Evolutionary conservation across 2,329 filamentous ascomycete species (phyloP).

Genomic region (Neofusicoccum sp.): DNA sequence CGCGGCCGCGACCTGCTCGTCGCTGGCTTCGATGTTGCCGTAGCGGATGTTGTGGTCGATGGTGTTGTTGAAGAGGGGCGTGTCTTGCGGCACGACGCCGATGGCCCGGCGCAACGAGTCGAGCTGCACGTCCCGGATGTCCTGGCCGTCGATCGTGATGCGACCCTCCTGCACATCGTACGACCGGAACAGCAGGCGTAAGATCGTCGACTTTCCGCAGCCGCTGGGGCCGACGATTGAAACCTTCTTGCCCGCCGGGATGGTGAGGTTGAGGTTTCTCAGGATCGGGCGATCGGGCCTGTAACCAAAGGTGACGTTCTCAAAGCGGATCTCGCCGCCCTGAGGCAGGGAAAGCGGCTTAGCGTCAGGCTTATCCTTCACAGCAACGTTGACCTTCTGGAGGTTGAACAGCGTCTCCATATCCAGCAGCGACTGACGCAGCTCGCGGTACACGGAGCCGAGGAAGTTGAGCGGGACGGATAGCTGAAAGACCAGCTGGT

Average conservation of each 20-base stretch:
- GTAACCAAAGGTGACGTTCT: slow-evolving; percentile 95
- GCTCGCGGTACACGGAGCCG: slow-evolving; percentile 94
- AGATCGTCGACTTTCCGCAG: slow-evolving; percentile 91
- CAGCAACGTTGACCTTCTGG: slow-evolving; percentile 89
- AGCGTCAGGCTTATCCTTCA: slow-evolving; percentile 74
- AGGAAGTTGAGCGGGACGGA: slow-evolving; percentile 96
- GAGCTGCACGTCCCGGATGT: slow-evolving; percentile 77
- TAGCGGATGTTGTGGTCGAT: slow-evolving; percentile 96
- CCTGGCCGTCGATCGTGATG: slow-evolving; percentile 90
- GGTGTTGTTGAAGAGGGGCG: slow-evolving; percentile 93
- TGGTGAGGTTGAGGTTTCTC: slow-evolving; percentile 78
- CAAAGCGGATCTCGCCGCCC: slow-evolving; percentile 88
- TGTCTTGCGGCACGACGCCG: slow-evolving; percentile 95
- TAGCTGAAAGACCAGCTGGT: slow-evolving; percentile 96
- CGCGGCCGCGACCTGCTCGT: slow-evolving; percentile 71
- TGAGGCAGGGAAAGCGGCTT: slow-evolving; percentile 67
- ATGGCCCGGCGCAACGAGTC: slow-evolving; percentile 83
- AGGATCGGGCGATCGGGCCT: slow-evolving; percentile 83
- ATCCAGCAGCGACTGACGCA: slow-evolving; percentile 89
- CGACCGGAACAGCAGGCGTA: slow-evolving; percentile 87
- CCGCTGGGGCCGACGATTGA: slow-evolving; percentile 93
- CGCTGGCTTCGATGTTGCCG: slow-evolving; percentile 73
- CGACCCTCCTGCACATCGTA: slow-evolving; percentile 85
- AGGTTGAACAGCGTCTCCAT: slow-evolving; percentile 99
- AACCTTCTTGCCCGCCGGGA: slow-evolving; percentile 93